Evolutionary conservation across 2,329 filamentous ascomycete species (phyloP).

Genomic region (Rhexocercosporidium sp.): DNA sequence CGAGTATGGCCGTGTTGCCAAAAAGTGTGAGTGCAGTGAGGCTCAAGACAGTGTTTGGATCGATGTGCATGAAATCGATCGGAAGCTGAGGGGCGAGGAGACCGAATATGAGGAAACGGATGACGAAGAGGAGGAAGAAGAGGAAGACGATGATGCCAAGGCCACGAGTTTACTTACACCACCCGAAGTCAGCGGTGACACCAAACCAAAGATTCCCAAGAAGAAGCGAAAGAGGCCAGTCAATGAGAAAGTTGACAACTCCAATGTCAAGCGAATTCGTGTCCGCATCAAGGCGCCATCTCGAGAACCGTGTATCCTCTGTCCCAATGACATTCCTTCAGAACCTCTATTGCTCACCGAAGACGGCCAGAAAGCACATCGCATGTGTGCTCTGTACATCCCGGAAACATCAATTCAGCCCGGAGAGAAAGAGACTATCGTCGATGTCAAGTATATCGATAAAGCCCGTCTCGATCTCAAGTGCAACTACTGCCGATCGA

Average conservation of each 20-base stretch:
- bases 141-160: constrained; percentile 65
- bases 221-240: constrained; percentile 72
- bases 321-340: constrained; percentile 85
- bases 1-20: constrained; percentile 91
- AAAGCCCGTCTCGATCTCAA: constrained; percentile 90
- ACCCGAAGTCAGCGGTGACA: constrained; percentile 70
- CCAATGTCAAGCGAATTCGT: constrained; percentile 72
- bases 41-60: constrained; percentile 99
- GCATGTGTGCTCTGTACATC: constrained; percentile 87
- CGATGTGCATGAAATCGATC: constrained; percentile 93
- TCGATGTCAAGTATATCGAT: constrained; percentile 79
- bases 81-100: constrained; percentile 87
- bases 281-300: constrained; percentile 71
- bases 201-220: constrained; percentile 63
- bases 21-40: constrained; percentile 94
- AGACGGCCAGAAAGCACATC: constrained; percentile 85
- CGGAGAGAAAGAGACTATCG: constrained; percentile 73
- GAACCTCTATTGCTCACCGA: constrained; percentile 87
- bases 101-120: constrained; percentile 83
- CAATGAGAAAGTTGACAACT: constrained; percentile 49
- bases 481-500: constrained; percentile 92
- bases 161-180: constrained; percentile 78
- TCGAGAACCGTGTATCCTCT: constrained; percentile 86
- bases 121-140: constrained; percentile 70
- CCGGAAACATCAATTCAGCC: constrained; percentile 87